Percentiles rank a stretch among this genome's conserved stretches.
phyloP scores from a whole-genome alignment of 2,329 filamentous ascomycete genomes.

The Penicillium paneum region DNA sequence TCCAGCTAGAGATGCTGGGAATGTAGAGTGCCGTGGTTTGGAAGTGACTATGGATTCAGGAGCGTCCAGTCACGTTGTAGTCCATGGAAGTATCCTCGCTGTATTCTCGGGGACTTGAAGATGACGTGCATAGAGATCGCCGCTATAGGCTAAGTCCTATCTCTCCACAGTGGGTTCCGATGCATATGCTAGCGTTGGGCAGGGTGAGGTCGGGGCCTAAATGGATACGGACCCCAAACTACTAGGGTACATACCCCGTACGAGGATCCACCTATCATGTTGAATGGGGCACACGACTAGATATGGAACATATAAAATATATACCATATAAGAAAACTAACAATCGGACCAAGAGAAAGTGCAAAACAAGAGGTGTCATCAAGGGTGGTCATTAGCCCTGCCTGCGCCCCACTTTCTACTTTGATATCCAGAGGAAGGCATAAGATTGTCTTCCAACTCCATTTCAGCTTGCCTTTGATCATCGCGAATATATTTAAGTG shows the following conservation, averaged over 20 bases:
- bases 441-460: neutral
- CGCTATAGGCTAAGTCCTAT: neutral
- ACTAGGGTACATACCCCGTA: neutral
- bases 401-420: constrained; percentile 14
- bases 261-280: neutral
- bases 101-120: neutral
- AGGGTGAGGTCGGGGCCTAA: neutral
- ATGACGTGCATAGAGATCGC: neutral
- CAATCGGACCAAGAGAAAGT: constrained; percentile 2
- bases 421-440: constrained; percentile 11
- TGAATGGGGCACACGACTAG: neutral
- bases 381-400: constrained; percentile 20
- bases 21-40: neutral
- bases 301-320: constrained; percentile 2
- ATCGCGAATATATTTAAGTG: constrained; percentile 51
- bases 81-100: neutral
- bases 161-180: neutral
- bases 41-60: neutral
- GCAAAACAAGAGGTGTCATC: constrained; percentile 14
- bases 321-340: constrained; percentile 9
- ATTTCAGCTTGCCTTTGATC: neutral
- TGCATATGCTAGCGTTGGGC: neutral
- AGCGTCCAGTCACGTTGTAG: neutral
- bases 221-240: neutral
- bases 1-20: neutral